Evolutionary conservation across 805 yeast genomes (phyloP), one percentile per base, ranked within the genome.

Genomic region (Zygosaccharomyces kombuchaensis): DNA sequence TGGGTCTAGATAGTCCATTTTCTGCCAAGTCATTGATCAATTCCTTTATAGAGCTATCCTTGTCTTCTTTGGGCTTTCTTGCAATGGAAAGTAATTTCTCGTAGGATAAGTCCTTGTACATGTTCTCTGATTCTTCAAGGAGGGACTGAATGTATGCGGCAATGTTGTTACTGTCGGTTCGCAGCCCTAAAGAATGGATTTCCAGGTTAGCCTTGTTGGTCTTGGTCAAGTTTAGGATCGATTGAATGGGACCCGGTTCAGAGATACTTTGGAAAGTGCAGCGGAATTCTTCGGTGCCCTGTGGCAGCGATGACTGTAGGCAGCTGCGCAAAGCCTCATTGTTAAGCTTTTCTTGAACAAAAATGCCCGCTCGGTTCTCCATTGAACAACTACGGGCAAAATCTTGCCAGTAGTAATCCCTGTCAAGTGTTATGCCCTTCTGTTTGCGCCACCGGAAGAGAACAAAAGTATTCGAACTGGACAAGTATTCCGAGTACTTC

Each of bases 41-140:
- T 2, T 45, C 30, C 26, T 47, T 53, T 3, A 48, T 51, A n/a
- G 46, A 12, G 12, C 36, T 41, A 9, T 47, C 50, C 19, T 31
- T 43, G 6, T 32, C 40, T 32, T 44, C 43, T 29, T 46, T 37
- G 10, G 48, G 31, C 9, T 32, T 26, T 34, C 42, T 55, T 19
- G 67, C 67, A 17, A 59, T 57, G 17, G 50, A 44, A 17, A 63
- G 32, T 13, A 63, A 45, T 16, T 58, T 54, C 27, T 58, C 56
- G 39, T 63, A 63, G 30, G 55, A 52, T 2, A 62, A 36, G 31
- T 56, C 51, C 21, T 48, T 47, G 39, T 59, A 61, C 52, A 53
- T 53, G 29, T 46, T 50, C 14, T 42, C 44, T 5, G 62, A 53
- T 14, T 59, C 64, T 36, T 55, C 55, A 27, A 60, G 38, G 17